Conservation (phyloP, 1,284 basidiomycete genomes). For the Athelia psychrophila region DNA sequence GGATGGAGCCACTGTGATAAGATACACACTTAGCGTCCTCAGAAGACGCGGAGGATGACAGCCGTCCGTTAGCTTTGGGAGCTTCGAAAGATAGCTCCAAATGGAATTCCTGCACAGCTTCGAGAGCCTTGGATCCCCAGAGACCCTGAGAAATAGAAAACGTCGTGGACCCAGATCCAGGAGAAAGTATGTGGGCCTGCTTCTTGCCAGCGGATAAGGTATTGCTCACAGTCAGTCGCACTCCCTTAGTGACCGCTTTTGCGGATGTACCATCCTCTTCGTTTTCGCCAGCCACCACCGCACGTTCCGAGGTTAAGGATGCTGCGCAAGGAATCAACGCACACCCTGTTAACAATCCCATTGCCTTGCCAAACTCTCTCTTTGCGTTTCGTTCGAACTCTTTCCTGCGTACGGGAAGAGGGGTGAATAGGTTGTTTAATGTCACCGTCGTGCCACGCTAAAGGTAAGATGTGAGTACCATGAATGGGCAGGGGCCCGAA, state of each 20-base stretch:
- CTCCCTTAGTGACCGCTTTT: constrained; percentile 43
- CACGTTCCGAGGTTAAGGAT: background rate
- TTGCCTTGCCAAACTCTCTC: constrained; percentile 86
- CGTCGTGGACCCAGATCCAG: background rate
- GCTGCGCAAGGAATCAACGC: constrained; percentile 79
- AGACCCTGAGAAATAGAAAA: constrained; percentile 38
- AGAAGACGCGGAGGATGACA: background rate
- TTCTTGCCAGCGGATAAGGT: background rate
- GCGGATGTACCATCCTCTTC: background rate
- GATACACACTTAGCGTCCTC: background rate
- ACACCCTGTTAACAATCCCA: constrained; percentile 84
- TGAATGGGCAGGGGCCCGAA: background rate
- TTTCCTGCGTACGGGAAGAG: constrained; percentile 88
- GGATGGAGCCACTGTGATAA: too few species aligned
- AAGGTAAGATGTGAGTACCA: background rate
- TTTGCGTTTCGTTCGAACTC: constrained; percentile 91
- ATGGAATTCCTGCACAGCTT: constrained; percentile 73
- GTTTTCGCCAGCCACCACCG: too few species aligned
- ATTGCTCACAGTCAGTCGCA: constrained; percentile 79
- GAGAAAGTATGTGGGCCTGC: background rate
- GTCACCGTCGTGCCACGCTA: constrained; percentile 88
- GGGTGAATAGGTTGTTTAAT: constrained; percentile 73
- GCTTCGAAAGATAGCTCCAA: constrained; percentile 70
- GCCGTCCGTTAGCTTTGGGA: constrained; percentile 36
- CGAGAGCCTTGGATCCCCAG: constrained; percentile 84